phyloP scores from a whole-genome alignment of 2,329 filamentous ascomycete genomes.

The Endoconidiophora polonica region DNA sequence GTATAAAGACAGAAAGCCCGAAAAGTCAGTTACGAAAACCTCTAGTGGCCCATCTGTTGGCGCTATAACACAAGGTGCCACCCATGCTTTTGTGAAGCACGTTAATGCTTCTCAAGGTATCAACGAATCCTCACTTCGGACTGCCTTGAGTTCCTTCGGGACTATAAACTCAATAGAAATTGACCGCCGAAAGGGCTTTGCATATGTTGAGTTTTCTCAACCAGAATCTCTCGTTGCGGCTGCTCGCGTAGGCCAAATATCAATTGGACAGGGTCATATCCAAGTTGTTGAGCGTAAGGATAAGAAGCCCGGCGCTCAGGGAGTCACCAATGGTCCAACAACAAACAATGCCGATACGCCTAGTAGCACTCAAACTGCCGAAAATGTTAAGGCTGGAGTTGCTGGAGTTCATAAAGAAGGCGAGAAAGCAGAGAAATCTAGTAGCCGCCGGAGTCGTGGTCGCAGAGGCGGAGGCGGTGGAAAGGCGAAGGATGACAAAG shows the following conservation, averaged over 20 bases:
- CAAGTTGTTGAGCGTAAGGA: constrained; percentile 75
- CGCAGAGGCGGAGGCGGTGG: constrained; percentile 16
- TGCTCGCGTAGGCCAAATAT: constrained; percentile 62
- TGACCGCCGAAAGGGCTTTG: constrained; percentile 87
- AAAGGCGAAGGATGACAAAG: constrained; percentile 2
- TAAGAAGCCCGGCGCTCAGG: constrained; percentile 23
- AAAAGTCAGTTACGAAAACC: constrained; percentile 17
- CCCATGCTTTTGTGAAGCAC: constrained; percentile 63
- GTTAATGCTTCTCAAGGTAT: constrained; percentile 83
- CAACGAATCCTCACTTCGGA: constrained; percentile 62
- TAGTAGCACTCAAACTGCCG: not conserved
- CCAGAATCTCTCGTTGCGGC: constrained; percentile 59
- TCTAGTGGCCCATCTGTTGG: constrained; percentile 15
- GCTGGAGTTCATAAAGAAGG: not conserved
- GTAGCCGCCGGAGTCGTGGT: constrained; percentile 16
- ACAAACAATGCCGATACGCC: constrained; percentile 12
- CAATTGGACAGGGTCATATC: constrained; percentile 70
- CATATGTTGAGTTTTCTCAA: constrained; percentile 76
- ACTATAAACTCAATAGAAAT: constrained; percentile 69
- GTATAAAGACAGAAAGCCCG: constrained; percentile 20
- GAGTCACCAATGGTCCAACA: constrained; percentile 1
- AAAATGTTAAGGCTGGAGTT: not conserved
- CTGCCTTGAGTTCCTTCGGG: constrained; percentile 59
- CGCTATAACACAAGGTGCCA: constrained; percentile 29
- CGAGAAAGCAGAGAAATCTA: constrained; percentile 15